A percentile compares a stretch with the other conserved stretches of the same genome.
Conservation (phyloP, 495 filamentous ascomycete species). For the Gamarada debralockiae region DNA sequence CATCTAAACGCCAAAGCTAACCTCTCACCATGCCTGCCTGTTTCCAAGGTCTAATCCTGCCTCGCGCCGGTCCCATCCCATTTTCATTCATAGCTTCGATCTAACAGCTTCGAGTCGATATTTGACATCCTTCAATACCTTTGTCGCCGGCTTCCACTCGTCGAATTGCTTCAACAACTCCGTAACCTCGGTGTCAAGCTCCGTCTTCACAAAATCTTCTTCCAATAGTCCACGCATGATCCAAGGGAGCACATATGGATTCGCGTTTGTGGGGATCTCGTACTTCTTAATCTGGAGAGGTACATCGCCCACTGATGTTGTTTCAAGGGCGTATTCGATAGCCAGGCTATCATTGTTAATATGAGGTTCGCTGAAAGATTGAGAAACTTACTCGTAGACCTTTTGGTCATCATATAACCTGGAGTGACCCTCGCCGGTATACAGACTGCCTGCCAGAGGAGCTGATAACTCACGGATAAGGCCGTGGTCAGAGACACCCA, state of each 20-base stretch:
- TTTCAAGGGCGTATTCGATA: conserved; percentile 81
- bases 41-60: neutral
- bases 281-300: conserved; percentile 47
- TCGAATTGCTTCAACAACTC: conserved; percentile 86
- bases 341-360: conserved; percentile 55
- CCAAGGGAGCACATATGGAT: conserved; percentile 91
- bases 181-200: conserved; percentile 69
- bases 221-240: conserved; percentile 90
- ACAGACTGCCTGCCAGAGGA: conserved; percentile 86
- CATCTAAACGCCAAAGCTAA: neutral
- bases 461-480: conserved; percentile 86
- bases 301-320: conserved; percentile 55
- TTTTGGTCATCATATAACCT: conserved; percentile 84
- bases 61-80: neutral
- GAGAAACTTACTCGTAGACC: conserved; percentile 72
- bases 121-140: conserved; percentile 92
- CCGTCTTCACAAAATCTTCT: conserved; percentile 83
- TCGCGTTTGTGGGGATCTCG: conserved; percentile 43
- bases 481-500: conserved; percentile 88
- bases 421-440: conserved; percentile 89
- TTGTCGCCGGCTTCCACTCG: conserved; percentile 85
- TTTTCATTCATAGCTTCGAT: conserved; percentile 60
- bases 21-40: neutral
- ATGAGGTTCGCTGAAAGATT: neutral
- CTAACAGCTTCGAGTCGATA: conserved; percentile 90